Evolutionary conservation across 148 eudicot species (phyloP).

Genomic region (Agrostemma githago): DNA sequence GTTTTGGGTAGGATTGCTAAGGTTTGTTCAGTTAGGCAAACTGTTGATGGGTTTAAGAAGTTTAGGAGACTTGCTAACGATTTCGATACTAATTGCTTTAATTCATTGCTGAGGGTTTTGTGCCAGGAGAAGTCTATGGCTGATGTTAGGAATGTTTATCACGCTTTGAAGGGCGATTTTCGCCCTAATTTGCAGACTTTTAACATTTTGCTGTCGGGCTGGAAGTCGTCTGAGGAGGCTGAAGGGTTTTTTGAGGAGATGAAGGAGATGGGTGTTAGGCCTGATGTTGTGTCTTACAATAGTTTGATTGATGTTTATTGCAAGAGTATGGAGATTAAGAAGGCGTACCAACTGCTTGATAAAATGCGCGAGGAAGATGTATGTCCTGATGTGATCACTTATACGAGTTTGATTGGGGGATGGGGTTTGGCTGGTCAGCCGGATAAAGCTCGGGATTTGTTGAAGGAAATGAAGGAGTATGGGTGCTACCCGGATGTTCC

Average conservation of each 20-base stretch:
- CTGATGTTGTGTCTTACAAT: slow-evolving; percentile 76
- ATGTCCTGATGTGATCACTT: slow-evolving; percentile 67
- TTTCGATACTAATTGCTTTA: slow-evolving; percentile 51
- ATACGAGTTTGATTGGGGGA: slow-evolving; percentile 83
- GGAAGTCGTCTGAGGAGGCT: slow-evolving; percentile 77
- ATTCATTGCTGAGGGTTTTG: slow-evolving; percentile 66
- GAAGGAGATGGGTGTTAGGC: slow-evolving; percentile 67
- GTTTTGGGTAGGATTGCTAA: slow-evolving; percentile 72
- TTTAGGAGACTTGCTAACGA: slow-evolving; percentile 48
- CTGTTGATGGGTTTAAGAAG: slow-evolving; percentile 62
- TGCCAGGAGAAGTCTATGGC: slow-evolving; percentile 82
- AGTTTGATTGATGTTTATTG: slow-evolving; percentile 83
- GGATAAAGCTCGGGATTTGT: slow-evolving; percentile 66
- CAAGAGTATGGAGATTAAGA: slow-evolving; percentile 57
- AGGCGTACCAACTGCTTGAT: slow-evolving; percentile 50
- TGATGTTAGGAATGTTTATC: slow-evolving; percentile 83
- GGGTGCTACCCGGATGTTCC: slow-evolving; percentile 79
- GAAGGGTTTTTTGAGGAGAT: slow-evolving; percentile 71
- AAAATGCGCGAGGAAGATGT: slow-evolving; percentile 58
- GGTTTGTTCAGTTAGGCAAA: slow-evolving; percentile 69
- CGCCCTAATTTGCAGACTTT: slow-evolving; percentile 65
- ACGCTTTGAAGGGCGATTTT: slow-evolving; percentile 51
- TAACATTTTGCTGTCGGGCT: slow-evolving; percentile 73
- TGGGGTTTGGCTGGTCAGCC: slow-evolving; percentile 83
- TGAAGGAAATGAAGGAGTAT: slow-evolving; percentile 76